Conservation (phyloP, 441 rosid genomes). For the Corymbia citriodora region DNA sequence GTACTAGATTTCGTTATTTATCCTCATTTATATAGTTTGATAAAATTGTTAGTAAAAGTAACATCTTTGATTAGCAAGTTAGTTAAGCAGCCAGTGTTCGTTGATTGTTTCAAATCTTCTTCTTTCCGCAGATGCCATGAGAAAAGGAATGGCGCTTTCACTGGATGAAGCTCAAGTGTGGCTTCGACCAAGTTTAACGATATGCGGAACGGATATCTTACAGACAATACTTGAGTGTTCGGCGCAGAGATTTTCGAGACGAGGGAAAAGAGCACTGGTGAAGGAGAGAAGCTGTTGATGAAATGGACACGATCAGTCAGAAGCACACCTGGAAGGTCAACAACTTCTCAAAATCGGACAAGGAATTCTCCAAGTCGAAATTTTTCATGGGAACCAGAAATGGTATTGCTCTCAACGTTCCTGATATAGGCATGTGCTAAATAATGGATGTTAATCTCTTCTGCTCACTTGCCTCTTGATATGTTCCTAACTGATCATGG, state of each 20-base stretch:
- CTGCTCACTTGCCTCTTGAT: not conserved
- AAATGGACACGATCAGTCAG: not conserved
- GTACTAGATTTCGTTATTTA: not conserved
- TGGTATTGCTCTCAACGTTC: not conserved
- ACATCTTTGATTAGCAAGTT: not conserved
- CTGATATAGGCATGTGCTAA: not conserved
- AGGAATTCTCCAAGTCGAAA: not conserved
- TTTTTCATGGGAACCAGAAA: rapidly evolving
- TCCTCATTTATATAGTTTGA: not conserved
- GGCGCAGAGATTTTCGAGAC: rapidly evolving
- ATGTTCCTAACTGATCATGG: not conserved
- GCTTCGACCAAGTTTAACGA: too few relatives aligned
- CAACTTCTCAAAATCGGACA: not conserved
- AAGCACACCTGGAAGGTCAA: not conserved
- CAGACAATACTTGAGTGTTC: not conserved
- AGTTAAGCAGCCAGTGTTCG: not conserved
- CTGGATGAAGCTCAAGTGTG: not conserved
- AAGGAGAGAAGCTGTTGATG: not conserved
- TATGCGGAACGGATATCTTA: not conserved
- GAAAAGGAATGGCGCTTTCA: not conserved
- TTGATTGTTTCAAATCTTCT: not conserved
- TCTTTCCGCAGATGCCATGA: not conserved
- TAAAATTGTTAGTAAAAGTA: not conserved
- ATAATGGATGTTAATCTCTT: not conserved
- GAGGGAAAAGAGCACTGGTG: not conserved